Evolutionary conservation across 345 rosid species (phyloP), one percentile per base, ranked within the genome.

Genomic region (Angophora floribunda): DNA sequence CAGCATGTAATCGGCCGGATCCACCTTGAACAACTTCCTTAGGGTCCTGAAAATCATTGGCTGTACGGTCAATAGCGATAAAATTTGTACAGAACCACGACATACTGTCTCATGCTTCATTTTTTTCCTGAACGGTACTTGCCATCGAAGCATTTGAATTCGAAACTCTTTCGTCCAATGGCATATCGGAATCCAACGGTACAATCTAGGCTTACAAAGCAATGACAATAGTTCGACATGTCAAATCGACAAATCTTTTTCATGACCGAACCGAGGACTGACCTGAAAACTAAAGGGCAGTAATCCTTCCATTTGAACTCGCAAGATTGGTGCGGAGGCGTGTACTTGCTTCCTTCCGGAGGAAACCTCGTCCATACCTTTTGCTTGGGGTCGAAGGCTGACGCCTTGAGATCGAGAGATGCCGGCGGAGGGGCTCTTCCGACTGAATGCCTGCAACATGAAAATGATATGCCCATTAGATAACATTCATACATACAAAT

Each of bases 241-340:
- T 75, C 84, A 41, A 19, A 75, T 19, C 22, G 15, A 75, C 84
- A 75, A 44, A 3, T 75, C 49, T 41, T 36, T 75, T 44, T 19
- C 84, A 36, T 19, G 19, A 10, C 50, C 6, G 19, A 13, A 16
- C 86, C 51, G 70, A 22, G 78, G 89, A 41, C 88, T 88, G 36
- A 97, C 99, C 99, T 95, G 95, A 97, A 97, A 89, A 97, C 99
- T 86, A 96, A 90, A n/a, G 99, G 99, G 88, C 99, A 96, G 85
- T 97, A 97, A 88, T 97, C 99, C 92, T 97, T 97, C 99, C 99
- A 96, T 91, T 90, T 97, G 88, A 97, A 97, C 80, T 97, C 99
- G 86, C 87, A 88, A 51, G 99, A 95, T 86, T 93, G 95, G 90
- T 97, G 99, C 15, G 99, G 99, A 24, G 99, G 99, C 24, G 99